Conservation (phyloP, 2,329 filamentous ascomycete genomes). For the Samsoniella hepiali region DNA sequence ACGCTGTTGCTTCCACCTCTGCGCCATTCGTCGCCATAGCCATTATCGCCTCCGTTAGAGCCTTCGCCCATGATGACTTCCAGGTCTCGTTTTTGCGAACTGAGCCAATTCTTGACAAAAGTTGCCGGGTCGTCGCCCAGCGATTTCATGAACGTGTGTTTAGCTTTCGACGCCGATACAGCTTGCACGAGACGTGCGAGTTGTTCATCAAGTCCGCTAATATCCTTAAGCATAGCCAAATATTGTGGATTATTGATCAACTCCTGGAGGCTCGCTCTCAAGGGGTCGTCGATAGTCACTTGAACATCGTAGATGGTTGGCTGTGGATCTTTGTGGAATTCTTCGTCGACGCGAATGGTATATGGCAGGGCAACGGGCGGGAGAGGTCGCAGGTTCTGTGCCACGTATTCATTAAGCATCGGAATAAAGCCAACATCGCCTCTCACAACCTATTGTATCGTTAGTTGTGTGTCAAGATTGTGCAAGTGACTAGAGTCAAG, state of each 20-base stretch:
- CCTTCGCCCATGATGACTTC: constrained; percentile 85
- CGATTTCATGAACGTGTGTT: constrained; percentile 80
- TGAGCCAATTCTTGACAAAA: constrained; percentile 85
- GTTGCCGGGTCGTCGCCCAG: constrained; percentile 77
- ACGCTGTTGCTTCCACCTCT: constrained; percentile 53
- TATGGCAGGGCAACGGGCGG: constrained; percentile 82
- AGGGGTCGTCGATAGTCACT: constrained; percentile 79
- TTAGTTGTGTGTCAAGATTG: background rate
- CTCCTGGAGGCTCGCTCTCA: constrained; percentile 63
- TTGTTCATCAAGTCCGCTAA: constrained; percentile 77
- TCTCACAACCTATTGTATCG: constrained; percentile 60
- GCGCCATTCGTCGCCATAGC: constrained; percentile 65
- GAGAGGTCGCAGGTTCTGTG: constrained; percentile 72
- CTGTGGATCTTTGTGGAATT: constrained; percentile 69
- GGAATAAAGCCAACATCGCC: constrained; percentile 82
- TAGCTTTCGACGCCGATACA: constrained; percentile 79
- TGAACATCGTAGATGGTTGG: constrained; percentile 89
- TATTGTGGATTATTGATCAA: constrained; percentile 69
- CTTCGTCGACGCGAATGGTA: constrained; percentile 88
- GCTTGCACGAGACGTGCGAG: constrained; percentile 80
- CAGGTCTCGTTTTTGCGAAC: constrained; percentile 84
- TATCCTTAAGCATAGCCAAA: constrained; percentile 69
- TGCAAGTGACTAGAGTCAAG: too few species aligned
- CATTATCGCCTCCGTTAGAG: constrained; percentile 56
- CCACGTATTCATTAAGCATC: constrained; percentile 75